Conservation (phyloP, 805 yeast species). For the Myxozyma neotropica region DNA sequence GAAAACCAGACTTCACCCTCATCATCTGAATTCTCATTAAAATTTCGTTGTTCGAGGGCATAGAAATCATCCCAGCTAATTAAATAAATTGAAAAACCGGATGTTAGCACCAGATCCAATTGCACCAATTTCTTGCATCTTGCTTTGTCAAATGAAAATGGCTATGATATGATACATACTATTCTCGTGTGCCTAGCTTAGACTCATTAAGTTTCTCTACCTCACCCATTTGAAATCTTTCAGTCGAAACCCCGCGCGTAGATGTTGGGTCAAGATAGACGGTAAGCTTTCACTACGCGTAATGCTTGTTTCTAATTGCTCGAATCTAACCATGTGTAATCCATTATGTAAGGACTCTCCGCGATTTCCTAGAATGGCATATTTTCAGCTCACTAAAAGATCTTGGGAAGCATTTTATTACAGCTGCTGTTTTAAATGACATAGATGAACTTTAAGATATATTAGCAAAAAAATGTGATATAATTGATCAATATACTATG, state of each 20-base stretch:
- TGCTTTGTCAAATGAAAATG: not conserved
- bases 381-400: too few relatives aligned
- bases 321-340: too few relatives aligned
- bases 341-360: too few relatives aligned
- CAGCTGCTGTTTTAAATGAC: too few relatives aligned
- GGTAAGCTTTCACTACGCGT: not conserved
- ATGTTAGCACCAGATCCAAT: not conserved
- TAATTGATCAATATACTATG: too few relatives aligned
- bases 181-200: constrained; percentile 80
- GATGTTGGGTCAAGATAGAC: too few relatives aligned
- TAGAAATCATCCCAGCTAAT: constrained; percentile 84
- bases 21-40: constrained; percentile 72
- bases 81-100: not conserved
- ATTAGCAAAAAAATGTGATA: too few relatives aligned
- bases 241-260: too few relatives aligned
- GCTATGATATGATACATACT: constrained; percentile 48
- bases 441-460: too few relatives aligned
- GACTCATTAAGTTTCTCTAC: constrained; percentile 62
- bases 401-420: too few relatives aligned
- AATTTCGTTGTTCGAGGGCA: constrained; percentile 69
- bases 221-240: not conserved
- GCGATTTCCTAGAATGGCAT: too few relatives aligned
- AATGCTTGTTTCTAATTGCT: too few relatives aligned
- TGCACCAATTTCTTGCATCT: not conserved
- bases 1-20: constrained; percentile 97